Percentiles rank a stretch among this genome's conserved stretches.
Evolutionary conservation across 2,329 filamentous ascomycete species (phyloP).

Genomic region (Claviceps sp.): DNA sequence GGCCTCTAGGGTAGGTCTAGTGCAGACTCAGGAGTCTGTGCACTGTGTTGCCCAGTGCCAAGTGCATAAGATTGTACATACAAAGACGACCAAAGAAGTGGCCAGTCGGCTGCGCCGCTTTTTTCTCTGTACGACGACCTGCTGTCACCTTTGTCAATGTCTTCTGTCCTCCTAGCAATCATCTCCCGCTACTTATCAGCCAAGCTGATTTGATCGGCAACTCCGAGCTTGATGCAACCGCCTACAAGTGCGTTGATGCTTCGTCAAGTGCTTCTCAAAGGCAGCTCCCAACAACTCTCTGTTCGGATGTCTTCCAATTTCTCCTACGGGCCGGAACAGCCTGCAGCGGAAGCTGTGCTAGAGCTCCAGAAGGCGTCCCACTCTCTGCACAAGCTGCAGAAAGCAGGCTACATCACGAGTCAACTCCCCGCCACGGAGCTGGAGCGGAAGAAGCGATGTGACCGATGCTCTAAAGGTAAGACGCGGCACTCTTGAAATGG

Average conservation of each 20-base stretch:
- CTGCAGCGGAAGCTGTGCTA: conserved; percentile 10
- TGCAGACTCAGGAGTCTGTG: too few species aligned
- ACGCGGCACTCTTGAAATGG: background rate
- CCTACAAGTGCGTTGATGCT: background rate
- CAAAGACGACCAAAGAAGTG: too few species aligned
- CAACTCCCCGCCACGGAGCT: conserved; percentile 15
- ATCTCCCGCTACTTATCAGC: background rate
- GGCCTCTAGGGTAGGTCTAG: too few species aligned
- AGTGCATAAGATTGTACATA: too few species aligned
- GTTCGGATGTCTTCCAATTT: conserved; percentile 1
- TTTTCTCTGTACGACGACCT: background rate
- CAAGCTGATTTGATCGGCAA: background rate
- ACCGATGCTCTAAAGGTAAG: conserved; percentile 14
- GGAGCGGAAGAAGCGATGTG: conserved; percentile 19
- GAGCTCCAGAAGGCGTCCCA: conserved; percentile 11
- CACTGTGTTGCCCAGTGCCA: too few species aligned
- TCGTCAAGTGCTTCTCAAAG: background rate
- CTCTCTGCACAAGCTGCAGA: conserved; percentile 9
- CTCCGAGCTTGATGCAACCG: background rate
- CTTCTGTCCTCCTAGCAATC: background rate
- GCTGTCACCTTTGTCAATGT: background rate
- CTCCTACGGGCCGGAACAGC: conserved; percentile 8
- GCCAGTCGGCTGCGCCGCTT: background rate
- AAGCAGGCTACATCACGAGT: conserved; percentile 15
- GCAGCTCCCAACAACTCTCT: background rate